Evolutionary conservation across 768 basidiomycete genomes (phyloP).

Genomic region (Kwoniella dendrophila): DNA sequence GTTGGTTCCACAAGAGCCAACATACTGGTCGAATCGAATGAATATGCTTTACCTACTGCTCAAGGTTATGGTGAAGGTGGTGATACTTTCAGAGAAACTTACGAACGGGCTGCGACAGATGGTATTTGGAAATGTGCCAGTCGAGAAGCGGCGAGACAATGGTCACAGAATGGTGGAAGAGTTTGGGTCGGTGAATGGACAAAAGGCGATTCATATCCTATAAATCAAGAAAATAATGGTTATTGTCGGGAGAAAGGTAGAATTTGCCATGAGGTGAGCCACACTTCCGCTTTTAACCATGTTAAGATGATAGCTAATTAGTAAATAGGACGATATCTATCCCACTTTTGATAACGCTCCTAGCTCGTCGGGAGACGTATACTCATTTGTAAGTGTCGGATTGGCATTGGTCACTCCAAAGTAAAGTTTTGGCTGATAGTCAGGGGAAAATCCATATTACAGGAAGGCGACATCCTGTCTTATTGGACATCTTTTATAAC

Average conservation of each 20-base stretch:
- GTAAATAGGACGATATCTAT: slow-evolving; percentile 41
- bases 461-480: slow-evolving; percentile 27
- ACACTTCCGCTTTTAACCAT: not conserved
- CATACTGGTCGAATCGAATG: slow-evolving; percentile 8
- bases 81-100: slow-evolving; percentile 35
- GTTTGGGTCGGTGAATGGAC: slow-evolving; percentile 52
- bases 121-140: slow-evolving; percentile 43
- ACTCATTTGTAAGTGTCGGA: slow-evolving; percentile 11
- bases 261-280: slow-evolving; percentile 52
- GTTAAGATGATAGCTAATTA: not conserved
- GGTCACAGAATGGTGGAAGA: slow-evolving; percentile 37
- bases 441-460: not conserved
- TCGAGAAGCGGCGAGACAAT: slow-evolving; percentile 34
- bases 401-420: not conserved
- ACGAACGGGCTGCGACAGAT: slow-evolving; percentile 41
- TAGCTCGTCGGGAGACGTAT: slow-evolving; percentile 1
- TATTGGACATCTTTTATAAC: slow-evolving; percentile 43
- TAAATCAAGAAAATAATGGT: slow-evolving; percentile 27
- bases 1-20: slow-evolving; percentile 30
- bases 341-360: slow-evolving; percentile 37
- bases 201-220: slow-evolving; percentile 38
- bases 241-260: slow-evolving; percentile 35
- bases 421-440: too few species aligned
- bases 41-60: slow-evolving; percentile 28
- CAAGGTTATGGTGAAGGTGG: not conserved